A percentile compares a stretch with the other conserved stretches of the same genome.
Evolutionary conservation across 352 stramenopile species (phyloP).

Genomic region (Saprolegnia diclina): DNA sequence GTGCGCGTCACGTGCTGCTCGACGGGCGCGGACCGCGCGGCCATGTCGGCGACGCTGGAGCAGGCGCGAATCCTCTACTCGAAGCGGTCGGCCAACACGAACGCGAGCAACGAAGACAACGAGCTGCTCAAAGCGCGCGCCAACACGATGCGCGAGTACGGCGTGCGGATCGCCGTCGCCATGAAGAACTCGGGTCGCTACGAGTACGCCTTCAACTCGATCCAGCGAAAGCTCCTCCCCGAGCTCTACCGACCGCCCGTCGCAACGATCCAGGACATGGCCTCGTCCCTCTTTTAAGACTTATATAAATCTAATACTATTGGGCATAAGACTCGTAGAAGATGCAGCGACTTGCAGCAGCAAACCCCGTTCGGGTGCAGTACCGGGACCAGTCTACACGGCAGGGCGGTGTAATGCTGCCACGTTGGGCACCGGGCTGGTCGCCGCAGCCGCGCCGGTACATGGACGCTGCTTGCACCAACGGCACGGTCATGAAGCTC

Average conservation of each 20-base stretch:
- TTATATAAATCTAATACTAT: neutral
- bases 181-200: constrained; percentile 81
- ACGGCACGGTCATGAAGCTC: too few species aligned
- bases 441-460: too few species aligned
- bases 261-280: constrained; percentile 89
- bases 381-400: too few species aligned
- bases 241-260: constrained; percentile 88
- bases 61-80: constrained; percentile 79
- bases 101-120: constrained; percentile 48
- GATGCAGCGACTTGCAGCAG: too few species aligned
- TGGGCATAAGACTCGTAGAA: too few species aligned
- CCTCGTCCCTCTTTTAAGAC: constrained; percentile 62
- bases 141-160: constrained; percentile 79
- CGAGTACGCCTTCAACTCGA: constrained; percentile 96
- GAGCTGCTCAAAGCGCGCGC: constrained; percentile 81
- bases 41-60: constrained; percentile 96
- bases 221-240: constrained; percentile 96
- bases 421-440: too few species aligned
- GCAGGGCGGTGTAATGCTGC: too few species aligned
- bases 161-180: constrained; percentile 75
- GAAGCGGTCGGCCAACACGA: constrained; percentile 25
- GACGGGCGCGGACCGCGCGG: constrained; percentile 95
- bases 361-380: too few species aligned
- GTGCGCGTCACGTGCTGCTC: constrained; percentile 95
- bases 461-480: too few species aligned